These are phyloP conservation scores for Neoarthrinium moseri DNA, from an alignment of 2,329 filamentous ascomycete species.

Conservation along the genomic window DNA sequence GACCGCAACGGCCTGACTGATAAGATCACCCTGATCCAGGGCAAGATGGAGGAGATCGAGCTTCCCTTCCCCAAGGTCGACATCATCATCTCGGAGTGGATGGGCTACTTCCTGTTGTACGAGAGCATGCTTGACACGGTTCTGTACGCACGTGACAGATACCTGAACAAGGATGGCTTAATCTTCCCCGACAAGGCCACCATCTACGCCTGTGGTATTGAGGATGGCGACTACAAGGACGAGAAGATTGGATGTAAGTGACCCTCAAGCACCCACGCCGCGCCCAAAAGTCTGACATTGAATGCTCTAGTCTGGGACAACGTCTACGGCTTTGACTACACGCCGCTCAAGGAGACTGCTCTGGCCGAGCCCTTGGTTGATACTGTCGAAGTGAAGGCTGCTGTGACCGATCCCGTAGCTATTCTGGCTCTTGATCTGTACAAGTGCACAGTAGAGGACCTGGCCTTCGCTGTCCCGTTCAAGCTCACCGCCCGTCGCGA, in stretches of 20 bases:
- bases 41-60: slow-evolving; percentile 99
- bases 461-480: slow-evolving; percentile 81
- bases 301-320: slow-evolving; percentile 85
- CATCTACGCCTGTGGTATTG: slow-evolving; percentile 94
- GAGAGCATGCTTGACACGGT: slow-evolving; percentile 99
- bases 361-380: slow-evolving; percentile 96
- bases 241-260: slow-evolving; percentile 97
- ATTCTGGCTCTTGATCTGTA: slow-evolving; percentile 92
- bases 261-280: no score
- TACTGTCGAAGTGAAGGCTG: slow-evolving; percentile 94
- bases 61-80: slow-evolving; percentile 94
- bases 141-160: slow-evolving; percentile 91
- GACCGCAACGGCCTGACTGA: slow-evolving; percentile 85
- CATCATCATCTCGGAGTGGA: slow-evolving; percentile 99
- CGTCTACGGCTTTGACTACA: slow-evolving; percentile 97
- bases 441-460: slow-evolving; percentile 79
- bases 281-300: not conserved
- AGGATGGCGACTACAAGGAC: slow-evolving; percentile 99
- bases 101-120: slow-evolving; percentile 99
- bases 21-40: slow-evolving; percentile 96
- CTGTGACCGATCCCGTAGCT: slow-evolving; percentile 85
- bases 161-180: slow-evolving; percentile 80
- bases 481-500: slow-evolving; percentile 74
- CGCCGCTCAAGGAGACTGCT: slow-evolving; percentile 87
- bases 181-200: slow-evolving; percentile 99